These are phyloP conservation scores for Ustilago curta DNA, from an alignment of 1,284 basidiomycete genomes.

Conservation along the genomic window DNA sequence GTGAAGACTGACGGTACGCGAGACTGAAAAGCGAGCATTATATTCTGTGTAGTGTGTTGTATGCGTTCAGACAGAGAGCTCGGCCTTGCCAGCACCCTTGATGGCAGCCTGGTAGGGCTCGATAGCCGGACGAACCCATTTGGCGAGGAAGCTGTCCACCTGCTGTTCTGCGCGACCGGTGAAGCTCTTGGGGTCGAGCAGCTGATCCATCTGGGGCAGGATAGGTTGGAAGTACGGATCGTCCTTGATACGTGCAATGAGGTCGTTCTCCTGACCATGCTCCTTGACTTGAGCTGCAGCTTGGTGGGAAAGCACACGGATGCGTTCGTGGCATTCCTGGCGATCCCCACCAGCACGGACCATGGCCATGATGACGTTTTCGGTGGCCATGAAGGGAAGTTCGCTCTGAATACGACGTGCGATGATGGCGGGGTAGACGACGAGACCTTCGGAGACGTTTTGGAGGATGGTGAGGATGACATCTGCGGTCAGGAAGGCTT, in stretches of 20 bases:
- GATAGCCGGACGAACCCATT: slow-evolving; percentile 91
- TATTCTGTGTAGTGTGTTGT: too few relatives aligned
- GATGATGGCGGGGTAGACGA: slow-evolving; percentile 97
- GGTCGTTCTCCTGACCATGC: slow-evolving; percentile 93
- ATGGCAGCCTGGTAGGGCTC: slow-evolving; percentile 76
- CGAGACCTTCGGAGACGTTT: slow-evolving; percentile 95
- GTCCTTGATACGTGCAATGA: slow-evolving; percentile 85
- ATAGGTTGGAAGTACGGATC: slow-evolving; percentile 78
- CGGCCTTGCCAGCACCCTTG: slow-evolving; percentile 74
- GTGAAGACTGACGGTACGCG: neutral
- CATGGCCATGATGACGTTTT: slow-evolving; percentile 99
- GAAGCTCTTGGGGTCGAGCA: slow-evolving; percentile 62
- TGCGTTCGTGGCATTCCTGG: slow-evolving; percentile 96
- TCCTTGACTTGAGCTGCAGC: slow-evolving; percentile 95
- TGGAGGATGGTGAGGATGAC: slow-evolving; percentile 94
- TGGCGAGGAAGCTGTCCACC: slow-evolving; percentile 76
- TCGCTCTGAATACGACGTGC: slow-evolving; percentile 90
- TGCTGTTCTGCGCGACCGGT: slow-evolving; percentile 64
- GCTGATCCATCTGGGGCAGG: slow-evolving; percentile 71
- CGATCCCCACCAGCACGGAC: slow-evolving; percentile 94
- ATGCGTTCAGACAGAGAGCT: too few relatives aligned
- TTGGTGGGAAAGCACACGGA: slow-evolving; percentile 94
- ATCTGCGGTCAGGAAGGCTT: slow-evolving; percentile 96
- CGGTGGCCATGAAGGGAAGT: slow-evolving; percentile 94
- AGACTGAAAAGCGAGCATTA: neutral